Percentiles rank a stretch among this genome's conserved stretches.
Conservation (phyloP, 169 alveolate species). For the Toxoplasma gondii region DNA sequence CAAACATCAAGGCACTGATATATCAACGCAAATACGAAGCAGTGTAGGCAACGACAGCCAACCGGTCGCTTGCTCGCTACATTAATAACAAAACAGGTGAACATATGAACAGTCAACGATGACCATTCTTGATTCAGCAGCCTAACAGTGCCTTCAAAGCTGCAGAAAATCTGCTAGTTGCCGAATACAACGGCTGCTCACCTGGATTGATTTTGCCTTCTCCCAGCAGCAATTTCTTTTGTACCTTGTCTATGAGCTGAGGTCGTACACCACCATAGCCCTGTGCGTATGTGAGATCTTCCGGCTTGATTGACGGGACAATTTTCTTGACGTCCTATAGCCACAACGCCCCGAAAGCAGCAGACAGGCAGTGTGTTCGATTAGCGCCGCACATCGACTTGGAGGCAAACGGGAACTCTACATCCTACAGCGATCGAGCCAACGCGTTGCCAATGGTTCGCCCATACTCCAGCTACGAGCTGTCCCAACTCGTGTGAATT, state of each 20-base stretch:
- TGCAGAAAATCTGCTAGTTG: neutral
- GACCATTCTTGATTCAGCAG: too few relatives aligned
- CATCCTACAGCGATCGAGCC: too few relatives aligned
- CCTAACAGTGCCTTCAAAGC: too few relatives aligned
- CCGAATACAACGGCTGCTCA: neutral
- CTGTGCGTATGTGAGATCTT: slow-evolving; percentile 80
- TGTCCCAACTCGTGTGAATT: too few relatives aligned
- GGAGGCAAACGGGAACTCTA: too few relatives aligned
- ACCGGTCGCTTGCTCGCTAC: too few relatives aligned
- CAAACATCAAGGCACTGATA: neutral
- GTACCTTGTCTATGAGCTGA: slow-evolving; percentile 82
- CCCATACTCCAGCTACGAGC: too few relatives aligned
- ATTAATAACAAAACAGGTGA: too few relatives aligned
- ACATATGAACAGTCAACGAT: too few relatives aligned
- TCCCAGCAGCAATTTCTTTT: slow-evolving; percentile 83
- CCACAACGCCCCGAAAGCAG: neutral
- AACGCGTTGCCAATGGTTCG: too few relatives aligned
- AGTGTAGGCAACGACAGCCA: too few relatives aligned
- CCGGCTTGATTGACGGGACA: slow-evolving; percentile 80
- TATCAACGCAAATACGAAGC: neutral
- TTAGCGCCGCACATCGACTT: too few relatives aligned
- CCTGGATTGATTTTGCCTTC: slow-evolving; percentile 80
- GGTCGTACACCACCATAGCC: slow-evolving; percentile 90
- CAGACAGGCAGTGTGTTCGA: neutral
- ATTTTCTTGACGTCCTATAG: slow-evolving; percentile 81